Percentiles rank a stretch among this genome's conserved stretches.
Evolutionary conservation across 495 filamentous ascomycete genomes (phyloP).

Genomic region (Penicillium subrubescens): DNA sequence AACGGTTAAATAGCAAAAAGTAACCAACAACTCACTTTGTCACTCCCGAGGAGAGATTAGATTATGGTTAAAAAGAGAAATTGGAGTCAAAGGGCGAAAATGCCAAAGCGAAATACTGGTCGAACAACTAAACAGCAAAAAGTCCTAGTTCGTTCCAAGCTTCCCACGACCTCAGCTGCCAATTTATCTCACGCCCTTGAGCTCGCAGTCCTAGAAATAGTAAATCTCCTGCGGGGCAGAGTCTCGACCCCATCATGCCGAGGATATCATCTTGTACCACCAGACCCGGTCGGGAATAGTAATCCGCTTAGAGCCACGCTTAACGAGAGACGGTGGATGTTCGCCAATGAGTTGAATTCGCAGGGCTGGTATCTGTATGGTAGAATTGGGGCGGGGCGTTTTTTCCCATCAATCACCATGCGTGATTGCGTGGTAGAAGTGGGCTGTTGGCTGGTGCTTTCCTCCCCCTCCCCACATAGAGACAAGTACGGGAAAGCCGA

Average conservation of each 20-base stretch:
- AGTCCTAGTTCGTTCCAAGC: neutral
- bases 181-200: constrained; percentile 6
- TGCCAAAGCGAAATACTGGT: neutral
- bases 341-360: constrained; percentile 1
- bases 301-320: neutral
- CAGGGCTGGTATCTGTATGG: neutral
- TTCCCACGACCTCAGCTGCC: neutral
- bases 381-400: constrained; percentile 1
- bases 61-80: neutral
- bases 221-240: constrained; percentile 33
- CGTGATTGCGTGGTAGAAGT: neutral
- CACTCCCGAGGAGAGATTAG: neutral
- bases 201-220: constrained; percentile 16
- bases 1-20: neutral
- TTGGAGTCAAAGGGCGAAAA: neutral
- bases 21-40: neutral
- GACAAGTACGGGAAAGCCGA: neutral
- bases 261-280: neutral
- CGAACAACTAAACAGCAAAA: neutral
- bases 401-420: constrained; percentile 43
- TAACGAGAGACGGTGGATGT: neutral
- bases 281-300: constrained; percentile 6
- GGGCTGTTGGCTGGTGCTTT: neutral
- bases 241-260: neutral
- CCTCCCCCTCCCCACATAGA: neutral